These are phyloP conservation scores for Cucumis melo DNA, from an alignment of 306 rosid species.

Conservation along the genomic window DNA sequence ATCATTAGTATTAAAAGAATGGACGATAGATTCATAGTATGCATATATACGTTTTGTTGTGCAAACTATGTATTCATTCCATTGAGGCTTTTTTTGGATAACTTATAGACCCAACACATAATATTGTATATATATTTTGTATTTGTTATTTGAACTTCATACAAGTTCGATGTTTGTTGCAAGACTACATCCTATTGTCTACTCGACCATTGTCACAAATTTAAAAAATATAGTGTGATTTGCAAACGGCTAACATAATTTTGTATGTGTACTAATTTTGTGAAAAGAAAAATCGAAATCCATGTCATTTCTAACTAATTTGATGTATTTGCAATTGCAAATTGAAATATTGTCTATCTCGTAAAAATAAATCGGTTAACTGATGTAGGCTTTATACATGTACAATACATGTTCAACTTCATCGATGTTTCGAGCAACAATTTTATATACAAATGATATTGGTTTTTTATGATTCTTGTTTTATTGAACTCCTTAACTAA, in stretches of 20 bases:
- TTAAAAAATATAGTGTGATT: background rate
- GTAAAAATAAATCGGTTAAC: background rate
- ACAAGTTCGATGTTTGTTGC: background rate
- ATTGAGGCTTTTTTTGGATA: background rate
- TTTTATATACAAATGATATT: slow-evolving; percentile 19
- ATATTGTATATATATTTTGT: background rate
- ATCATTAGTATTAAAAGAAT: background rate
- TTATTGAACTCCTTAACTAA: slow-evolving; percentile 28
- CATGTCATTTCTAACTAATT: background rate
- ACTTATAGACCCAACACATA: background rate
- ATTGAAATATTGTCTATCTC: background rate
- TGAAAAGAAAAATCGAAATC: background rate
- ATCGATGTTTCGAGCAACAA: slow-evolving; percentile 4
- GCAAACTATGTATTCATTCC: background rate
- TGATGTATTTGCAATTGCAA: background rate
- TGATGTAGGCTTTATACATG: background rate
- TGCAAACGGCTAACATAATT: background rate
- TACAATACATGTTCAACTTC: slow-evolving; percentile 43
- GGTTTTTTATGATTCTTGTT: slow-evolving; percentile 27
- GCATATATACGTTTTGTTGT: background rate
- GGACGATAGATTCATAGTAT: background rate
- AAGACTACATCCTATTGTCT: background rate
- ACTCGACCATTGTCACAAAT: background rate
- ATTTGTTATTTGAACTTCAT: background rate
- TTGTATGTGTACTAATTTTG: background rate